These are phyloP conservation scores for Candida vartiovaarae DNA, from an alignment of 805 yeast genomes.

Conservation along the genomic window DNA sequence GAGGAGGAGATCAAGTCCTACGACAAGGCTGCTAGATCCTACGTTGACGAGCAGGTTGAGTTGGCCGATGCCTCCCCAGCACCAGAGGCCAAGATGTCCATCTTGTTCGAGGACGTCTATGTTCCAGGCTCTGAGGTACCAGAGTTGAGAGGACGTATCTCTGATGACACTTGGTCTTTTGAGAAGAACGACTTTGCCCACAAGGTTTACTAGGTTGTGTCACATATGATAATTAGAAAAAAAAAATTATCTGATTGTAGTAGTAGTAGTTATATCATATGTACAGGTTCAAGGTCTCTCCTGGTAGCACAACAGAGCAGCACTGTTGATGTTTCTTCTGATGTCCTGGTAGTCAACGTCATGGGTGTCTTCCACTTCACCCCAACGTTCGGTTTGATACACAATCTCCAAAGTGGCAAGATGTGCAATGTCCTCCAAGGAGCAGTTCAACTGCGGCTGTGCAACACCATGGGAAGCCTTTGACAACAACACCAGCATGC, in stretches of 20 bases:
- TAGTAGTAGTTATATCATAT: too few relatives aligned
- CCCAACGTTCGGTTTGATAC: slow-evolving; percentile 88
- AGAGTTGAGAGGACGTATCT: slow-evolving; percentile 91
- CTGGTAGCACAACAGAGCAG: slow-evolving; percentile 49
- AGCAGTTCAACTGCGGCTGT: slow-evolving; percentile 24
- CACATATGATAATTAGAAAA: too few relatives aligned
- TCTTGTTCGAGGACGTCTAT: slow-evolving; percentile 93
- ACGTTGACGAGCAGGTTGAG: slow-evolving; percentile 90
- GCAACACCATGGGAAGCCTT: slow-evolving; percentile 41
- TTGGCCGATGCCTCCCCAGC: slow-evolving; percentile 91
- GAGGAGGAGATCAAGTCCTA: slow-evolving; percentile 92
- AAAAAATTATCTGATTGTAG: too few relatives aligned
- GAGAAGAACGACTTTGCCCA: slow-evolving; percentile 36
- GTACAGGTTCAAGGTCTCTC: slow-evolving; percentile 7
- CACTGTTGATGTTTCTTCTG: slow-evolving; percentile 72
- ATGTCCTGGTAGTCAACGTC: slow-evolving; percentile 94
- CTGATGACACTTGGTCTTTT: slow-evolving; percentile 92
- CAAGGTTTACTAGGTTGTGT: slow-evolving; percentile 20
- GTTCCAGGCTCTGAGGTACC: slow-evolving; percentile 91
- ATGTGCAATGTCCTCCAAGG: slow-evolving; percentile 66
- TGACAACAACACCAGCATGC: slow-evolving; percentile 54
- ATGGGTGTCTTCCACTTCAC: slow-evolving; percentile 97
- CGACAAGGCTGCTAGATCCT: slow-evolving; percentile 94
- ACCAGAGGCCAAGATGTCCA: slow-evolving; percentile 93
- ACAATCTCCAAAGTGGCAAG: slow-evolving; percentile 77